Conservation (phyloP, 225 moss, liverwort and hornwort genomes). For the Antitrichia curtipendula region DNA sequence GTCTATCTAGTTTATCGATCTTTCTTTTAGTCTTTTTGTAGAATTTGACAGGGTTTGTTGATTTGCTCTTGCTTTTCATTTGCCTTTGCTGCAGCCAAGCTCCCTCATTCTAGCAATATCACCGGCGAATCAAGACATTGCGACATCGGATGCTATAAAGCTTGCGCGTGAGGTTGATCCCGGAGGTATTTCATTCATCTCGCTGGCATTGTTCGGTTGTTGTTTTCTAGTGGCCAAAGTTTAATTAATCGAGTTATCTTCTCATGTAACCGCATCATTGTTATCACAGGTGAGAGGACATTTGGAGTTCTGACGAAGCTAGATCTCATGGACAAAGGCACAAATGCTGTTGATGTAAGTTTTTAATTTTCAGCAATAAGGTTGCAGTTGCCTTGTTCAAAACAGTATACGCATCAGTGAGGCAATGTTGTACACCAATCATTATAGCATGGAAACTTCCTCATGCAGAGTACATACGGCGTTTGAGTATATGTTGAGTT, state of each 20-base stretch:
- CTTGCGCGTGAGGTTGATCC: conserved; percentile 80
- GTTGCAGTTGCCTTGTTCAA: neutral
- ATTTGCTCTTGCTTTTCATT: neutral
- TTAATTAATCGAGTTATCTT: neutral
- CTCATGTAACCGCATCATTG: neutral
- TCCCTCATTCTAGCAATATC: conserved; percentile 82
- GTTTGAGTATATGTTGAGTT: neutral
- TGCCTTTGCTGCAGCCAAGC: conserved; percentile 46
- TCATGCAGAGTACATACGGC: neutral
- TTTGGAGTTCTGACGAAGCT: conserved; percentile 87
- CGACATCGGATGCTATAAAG: conserved; percentile 92
- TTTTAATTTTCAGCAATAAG: neutral
- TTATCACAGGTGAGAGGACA: conserved; percentile 52
- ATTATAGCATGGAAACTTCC: neutral
- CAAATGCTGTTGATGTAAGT: conserved; percentile 80
- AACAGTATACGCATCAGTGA: neutral
- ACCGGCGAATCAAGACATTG: conserved; percentile 89
- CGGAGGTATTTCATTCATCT: conserved; percentile 20
- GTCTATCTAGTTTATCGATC: neutral
- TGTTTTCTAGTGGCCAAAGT: neutral
- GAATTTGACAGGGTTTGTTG: neutral
- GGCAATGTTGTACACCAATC: neutral
- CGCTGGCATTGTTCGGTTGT: neutral
- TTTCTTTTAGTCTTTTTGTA: neutral
- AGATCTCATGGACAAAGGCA: conserved; percentile 84